phyloP scores from a whole-genome alignment of 163 green algal genomes.

The Chlorella variabilis region DNA sequence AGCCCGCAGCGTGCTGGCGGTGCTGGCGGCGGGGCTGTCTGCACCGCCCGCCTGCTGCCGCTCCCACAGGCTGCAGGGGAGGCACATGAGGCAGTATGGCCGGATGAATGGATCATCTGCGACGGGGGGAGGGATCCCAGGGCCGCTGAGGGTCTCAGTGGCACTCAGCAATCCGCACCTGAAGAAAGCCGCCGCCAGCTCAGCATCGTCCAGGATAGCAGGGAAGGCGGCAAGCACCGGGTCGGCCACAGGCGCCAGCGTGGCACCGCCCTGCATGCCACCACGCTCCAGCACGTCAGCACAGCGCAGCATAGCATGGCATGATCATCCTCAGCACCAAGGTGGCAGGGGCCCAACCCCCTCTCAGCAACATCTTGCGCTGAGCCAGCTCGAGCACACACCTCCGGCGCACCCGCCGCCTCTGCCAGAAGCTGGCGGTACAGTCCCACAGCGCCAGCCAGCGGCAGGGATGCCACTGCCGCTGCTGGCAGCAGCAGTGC shows the following conservation, averaged over 20 bases:
- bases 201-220: conserved; percentile 18
- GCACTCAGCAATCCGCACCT: not conserved
- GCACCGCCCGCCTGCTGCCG: not conserved
- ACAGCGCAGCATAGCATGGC: not conserved
- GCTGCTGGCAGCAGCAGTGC: conserved; percentile 6
- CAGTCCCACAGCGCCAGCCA: not conserved
- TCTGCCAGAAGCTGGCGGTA: conserved; percentile 28
- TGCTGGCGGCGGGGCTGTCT: not conserved
- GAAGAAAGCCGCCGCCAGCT: conserved; percentile 21
- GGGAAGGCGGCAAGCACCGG: conserved; percentile 15
- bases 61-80: conserved; percentile 18
- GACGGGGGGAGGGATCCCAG: too few species aligned
- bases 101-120: not conserved
- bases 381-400: too few species aligned
- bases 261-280: not conserved
- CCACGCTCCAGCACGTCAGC: too few species aligned
- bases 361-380: too few species aligned
- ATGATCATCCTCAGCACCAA: too few species aligned
- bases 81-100: not conserved
- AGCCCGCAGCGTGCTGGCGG: not conserved
- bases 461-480: not conserved
- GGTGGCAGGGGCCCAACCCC: too few species aligned
- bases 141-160: too few species aligned
- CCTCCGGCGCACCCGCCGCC: too few species aligned
- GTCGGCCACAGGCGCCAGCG: conserved; percentile 5